Conservation (phyloP, 1,139 yeast genomes). For the Geotrichum reessii region DNA sequence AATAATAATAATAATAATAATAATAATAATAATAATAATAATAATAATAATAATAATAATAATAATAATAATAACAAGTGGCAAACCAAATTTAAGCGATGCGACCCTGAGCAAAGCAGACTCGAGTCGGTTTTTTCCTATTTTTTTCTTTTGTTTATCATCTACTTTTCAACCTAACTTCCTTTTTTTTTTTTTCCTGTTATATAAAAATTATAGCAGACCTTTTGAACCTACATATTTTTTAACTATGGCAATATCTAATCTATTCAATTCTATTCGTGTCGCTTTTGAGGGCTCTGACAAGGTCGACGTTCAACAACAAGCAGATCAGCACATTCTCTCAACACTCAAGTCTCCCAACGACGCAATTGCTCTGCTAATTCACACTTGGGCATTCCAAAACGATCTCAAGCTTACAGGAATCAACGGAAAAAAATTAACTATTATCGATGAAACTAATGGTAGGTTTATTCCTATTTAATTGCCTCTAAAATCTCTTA, state of each 20-base stretch:
- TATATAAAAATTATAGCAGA: background rate
- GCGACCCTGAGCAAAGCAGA: too few species aligned
- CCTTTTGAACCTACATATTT: background rate
- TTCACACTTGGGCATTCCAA: conserved; percentile 11
- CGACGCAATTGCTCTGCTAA: conserved; percentile 11
- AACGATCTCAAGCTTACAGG: background rate
- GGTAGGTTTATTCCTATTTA: background rate
- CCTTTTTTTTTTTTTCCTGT: background rate
- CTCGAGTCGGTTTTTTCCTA: too few species aligned
- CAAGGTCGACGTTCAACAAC: background rate
- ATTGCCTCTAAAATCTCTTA: background rate
- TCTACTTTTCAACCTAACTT: background rate
- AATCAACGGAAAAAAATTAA: conserved; percentile 2
- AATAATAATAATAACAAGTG: too few species aligned
- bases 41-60: too few species aligned
- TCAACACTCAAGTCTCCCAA: conserved; percentile 6
- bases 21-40: too few species aligned
- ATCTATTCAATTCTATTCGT: conserved; percentile 2
- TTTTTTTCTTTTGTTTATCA: background rate
- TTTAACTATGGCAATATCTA: background rate
- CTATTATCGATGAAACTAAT: background rate
- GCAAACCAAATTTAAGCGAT: too few species aligned
- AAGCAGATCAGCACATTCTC: background rate
- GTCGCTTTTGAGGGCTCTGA: background rate
- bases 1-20: too few species aligned